Conservation (phyloP, 257 asterid genomes). For the Jacaranda mimosifolia region DNA sequence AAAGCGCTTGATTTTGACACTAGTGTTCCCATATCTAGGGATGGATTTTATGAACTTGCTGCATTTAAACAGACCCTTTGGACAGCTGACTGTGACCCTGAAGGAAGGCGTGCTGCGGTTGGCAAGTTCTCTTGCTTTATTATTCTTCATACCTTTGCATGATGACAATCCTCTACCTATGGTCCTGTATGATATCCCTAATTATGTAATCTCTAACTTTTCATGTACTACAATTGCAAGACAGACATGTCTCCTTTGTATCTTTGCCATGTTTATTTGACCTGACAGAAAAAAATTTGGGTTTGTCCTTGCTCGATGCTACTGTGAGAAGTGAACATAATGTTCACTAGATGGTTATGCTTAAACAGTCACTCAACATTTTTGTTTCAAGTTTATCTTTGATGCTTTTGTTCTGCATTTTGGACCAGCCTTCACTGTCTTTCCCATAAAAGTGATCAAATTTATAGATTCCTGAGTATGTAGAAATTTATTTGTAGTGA, state of each 20-base stretch:
- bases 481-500: conserved; percentile 7
- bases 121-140: conserved; percentile 60
- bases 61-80: conserved; percentile 71
- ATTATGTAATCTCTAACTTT: conserved; percentile 5
- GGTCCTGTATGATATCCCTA: conserved; percentile 12
- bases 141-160: conserved; percentile 20
- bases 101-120: conserved; percentile 63
- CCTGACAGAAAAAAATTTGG: conserved; percentile 2
- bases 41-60: conserved; percentile 49
- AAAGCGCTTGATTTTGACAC: conserved; percentile 57
- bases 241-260: not conserved
- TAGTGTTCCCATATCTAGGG: conserved; percentile 33
- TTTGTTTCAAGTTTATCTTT: conserved; percentile 13
- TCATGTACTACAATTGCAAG: conserved; percentile 28
- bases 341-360: not conserved
- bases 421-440: not conserved
- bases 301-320: conserved; percentile 9
- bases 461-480: conserved; percentile 18
- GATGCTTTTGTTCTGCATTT: conserved; percentile 5
- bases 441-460: conserved; percentile 8
- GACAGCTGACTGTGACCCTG: conserved; percentile 76
- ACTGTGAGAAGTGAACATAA: not conserved
- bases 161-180: not conserved
- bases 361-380: conserved; percentile 22
- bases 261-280: conserved; percentile 1